Base-by-base conservation (phyloP, 345 rosid genomes). In the Clausena lansium region DNA sequence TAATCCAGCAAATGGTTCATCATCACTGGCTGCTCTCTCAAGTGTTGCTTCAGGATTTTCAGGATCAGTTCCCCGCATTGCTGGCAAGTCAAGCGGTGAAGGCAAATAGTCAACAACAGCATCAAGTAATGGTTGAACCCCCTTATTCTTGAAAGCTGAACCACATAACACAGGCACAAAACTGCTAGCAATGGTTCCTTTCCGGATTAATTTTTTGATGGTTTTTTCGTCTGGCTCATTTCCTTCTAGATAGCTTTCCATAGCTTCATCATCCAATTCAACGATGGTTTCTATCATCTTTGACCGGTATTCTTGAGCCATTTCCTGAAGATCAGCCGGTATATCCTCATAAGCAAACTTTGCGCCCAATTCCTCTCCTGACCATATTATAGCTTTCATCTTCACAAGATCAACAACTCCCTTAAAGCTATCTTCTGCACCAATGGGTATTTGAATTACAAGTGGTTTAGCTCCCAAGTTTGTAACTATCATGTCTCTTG, bases 311-410 rank as follows among this genome's bases (percentile, higher is more conserved):
- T 95, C 95, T 58, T 86, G 86, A 79, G 98, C 97, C 76, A 87
- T 78, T 62, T 95, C 92, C 73, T 84, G 83, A 82, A 95, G 98
- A 84, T 95, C 91, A 32, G 74, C 91, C 19, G 97, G 98, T 79
- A 95, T 91, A 83, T 95, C 95, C 38, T 81, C 87, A 38, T 93
- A 92, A 8, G 2, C 82, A 71, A 95, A 95, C 85, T 95, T 92
- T 1, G 99, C 99, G 80, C 99, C 99, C 79, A 95, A 84, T 84
- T 95, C 97, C 88, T 93, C 98, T 47, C 99, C 98, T 2, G 97
- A 91, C 98, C 99, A 95, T 25, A 93, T 73, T 28, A 92, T 78
- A 67, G 99, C 98, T 82, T 91, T 88, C 99, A 93, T 93, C 88
- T 75, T 86, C 80, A 91, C 92, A 71, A 95, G 93, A 86, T 95